Conservation (phyloP, 306 rosid species). For the Senna tora region DNA sequence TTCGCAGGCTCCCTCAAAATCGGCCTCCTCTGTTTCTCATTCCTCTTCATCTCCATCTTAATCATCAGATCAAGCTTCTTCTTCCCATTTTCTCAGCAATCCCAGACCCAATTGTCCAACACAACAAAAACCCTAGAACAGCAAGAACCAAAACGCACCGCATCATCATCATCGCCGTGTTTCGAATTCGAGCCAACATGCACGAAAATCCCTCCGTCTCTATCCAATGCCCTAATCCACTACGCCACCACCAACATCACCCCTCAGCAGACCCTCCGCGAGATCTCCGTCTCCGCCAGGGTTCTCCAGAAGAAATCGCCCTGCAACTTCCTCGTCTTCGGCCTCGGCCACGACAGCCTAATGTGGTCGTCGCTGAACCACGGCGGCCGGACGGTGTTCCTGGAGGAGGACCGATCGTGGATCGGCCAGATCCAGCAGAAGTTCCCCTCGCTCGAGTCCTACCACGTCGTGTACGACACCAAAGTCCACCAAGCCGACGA, state of each 20-base stretch:
- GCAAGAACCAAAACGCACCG: not conserved
- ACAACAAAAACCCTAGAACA: not conserved
- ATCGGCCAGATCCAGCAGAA: slow-evolving; percentile 56
- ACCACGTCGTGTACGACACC: slow-evolving; percentile 80
- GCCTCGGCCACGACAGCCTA: slow-evolving; percentile 88
- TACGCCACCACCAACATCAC: slow-evolving; percentile 82
- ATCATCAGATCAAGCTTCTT: slow-evolving; percentile 53
- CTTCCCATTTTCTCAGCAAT: slow-evolving; percentile 45
- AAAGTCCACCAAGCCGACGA: slow-evolving; percentile 68
- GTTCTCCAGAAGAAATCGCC: slow-evolving; percentile 72
- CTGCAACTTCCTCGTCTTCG: slow-evolving; percentile 86
- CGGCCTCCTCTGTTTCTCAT: slow-evolving; percentile 43
- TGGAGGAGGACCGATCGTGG: slow-evolving; percentile 84
- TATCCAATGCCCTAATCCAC: slow-evolving; percentile 77
- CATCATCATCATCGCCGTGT: slow-evolving; percentile 32
- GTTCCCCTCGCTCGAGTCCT: slow-evolving; percentile 62
- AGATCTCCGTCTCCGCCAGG: slow-evolving; percentile 73
- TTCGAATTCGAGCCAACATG: slow-evolving; percentile 45
- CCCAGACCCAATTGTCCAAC: slow-evolving; percentile 44
- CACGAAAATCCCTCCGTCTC: slow-evolving; percentile 71
- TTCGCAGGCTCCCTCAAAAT: slow-evolving; percentile 56
- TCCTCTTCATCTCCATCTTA: slow-evolving; percentile 52
- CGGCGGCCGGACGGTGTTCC: slow-evolving; percentile 85
- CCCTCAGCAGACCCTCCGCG: slow-evolving; percentile 79
- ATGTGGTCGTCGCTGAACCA: slow-evolving; percentile 92